These are phyloP conservation scores for Phytophthora multivora DNA, from an alignment of 352 stramenopile species.

Conservation along the genomic window DNA sequence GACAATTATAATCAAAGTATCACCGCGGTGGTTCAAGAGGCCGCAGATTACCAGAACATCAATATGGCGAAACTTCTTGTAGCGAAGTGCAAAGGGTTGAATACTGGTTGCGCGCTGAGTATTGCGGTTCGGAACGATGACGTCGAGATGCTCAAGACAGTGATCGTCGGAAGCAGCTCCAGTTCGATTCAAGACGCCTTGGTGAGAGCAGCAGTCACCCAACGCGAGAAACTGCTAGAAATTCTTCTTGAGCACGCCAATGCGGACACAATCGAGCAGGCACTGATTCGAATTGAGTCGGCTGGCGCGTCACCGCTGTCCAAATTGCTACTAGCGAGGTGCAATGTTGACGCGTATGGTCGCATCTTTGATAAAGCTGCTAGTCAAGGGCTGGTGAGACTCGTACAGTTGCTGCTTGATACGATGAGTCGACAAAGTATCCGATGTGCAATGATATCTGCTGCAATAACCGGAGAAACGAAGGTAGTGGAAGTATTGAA, in stretches of 20 bases:
- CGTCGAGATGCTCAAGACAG: constrained; percentile 3
- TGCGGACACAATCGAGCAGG: constrained; percentile 10
- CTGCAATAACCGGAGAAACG: constrained; percentile 7
- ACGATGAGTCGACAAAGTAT: constrained; percentile 11
- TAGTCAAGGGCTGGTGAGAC: background rate
- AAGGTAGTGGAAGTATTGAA: constrained; percentile 6
- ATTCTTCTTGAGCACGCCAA: constrained; percentile 7
- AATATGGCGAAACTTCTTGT: constrained; percentile 4
- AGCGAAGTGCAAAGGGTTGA: constrained; percentile 8
- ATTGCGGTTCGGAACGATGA: constrained; percentile 9
- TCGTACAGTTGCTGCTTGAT: constrained; percentile 6
- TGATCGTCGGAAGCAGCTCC: constrained; percentile 1
- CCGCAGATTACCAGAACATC: background rate
- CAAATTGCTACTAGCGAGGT: constrained; percentile 9
- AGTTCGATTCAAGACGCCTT: constrained; percentile 14
- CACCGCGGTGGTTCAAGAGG: background rate
- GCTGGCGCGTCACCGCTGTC: constrained; percentile 1
- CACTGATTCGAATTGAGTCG: constrained; percentile 6
- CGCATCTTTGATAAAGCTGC: constrained; percentile 1
- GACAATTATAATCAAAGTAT: constrained; percentile 1
- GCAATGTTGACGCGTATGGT: constrained; percentile 4
- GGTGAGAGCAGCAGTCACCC: constrained; percentile 3
- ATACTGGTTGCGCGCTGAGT: constrained; percentile 3
- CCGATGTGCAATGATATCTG: constrained; percentile 13
- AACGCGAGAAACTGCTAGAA: constrained; percentile 9